Evolutionary conservation across 352 stramenopile species (phyloP).

Genomic region (Phytophthora sp.): DNA sequence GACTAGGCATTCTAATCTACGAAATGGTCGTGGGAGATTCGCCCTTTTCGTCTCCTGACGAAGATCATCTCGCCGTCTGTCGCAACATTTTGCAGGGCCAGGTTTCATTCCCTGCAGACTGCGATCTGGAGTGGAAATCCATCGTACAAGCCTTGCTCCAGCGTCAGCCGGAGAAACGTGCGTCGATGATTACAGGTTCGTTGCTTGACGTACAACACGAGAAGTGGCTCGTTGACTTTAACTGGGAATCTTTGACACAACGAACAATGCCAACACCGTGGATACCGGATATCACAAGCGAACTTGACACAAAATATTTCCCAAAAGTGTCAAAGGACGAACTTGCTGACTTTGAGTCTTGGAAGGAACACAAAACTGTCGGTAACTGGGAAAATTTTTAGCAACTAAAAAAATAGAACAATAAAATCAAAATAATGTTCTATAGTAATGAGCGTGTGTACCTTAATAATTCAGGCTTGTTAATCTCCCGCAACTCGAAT

Average conservation of each 20-base stretch:
- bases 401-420: too few species aligned
- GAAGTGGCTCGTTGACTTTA: constrained; percentile 49
- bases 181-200: constrained; percentile 37
- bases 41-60: constrained; percentile 90
- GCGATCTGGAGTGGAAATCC: constrained; percentile 47
- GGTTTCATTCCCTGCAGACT: constrained; percentile 86
- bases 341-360: constrained; percentile 42
- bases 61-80: constrained; percentile 95
- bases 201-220: constrained; percentile 39
- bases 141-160: constrained; percentile 50
- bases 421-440: constrained; percentile 27
- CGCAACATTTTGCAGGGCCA: constrained; percentile 93
- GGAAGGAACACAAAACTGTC: constrained; percentile 35
- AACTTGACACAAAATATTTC: constrained; percentile 53
- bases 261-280: constrained; percentile 47
- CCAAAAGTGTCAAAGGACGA: constrained; percentile 40
- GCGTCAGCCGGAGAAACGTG: constrained; percentile 50
- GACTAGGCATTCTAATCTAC: constrained; percentile 95
- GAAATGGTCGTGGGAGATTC: constrained; percentile 96
- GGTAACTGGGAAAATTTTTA: constrained; percentile 55
- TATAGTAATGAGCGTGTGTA: constrained; percentile 27
- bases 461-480: background rate
- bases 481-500: constrained; percentile 1
- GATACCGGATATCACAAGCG: constrained; percentile 46
- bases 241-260: constrained; percentile 48